Evolutionary conservation across 2,329 filamentous ascomycete species (phyloP).

Genomic region (Phaeosphaeria sp.): DNA sequence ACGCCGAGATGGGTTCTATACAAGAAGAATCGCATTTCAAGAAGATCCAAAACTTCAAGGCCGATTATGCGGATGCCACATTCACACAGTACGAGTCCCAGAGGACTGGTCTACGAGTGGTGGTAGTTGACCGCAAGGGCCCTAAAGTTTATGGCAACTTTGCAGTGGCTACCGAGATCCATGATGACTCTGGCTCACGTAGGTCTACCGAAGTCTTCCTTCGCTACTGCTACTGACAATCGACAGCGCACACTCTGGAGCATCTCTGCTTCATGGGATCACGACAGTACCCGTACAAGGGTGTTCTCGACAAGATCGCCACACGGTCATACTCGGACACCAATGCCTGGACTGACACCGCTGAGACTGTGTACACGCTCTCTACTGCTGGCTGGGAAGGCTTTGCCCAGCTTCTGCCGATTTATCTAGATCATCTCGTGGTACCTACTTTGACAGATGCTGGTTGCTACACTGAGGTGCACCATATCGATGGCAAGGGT

Average conservation of each 20-base stretch:
- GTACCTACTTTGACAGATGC: conserved; percentile 91
- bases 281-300: conserved; percentile 92
- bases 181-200: conserved; percentile 92
- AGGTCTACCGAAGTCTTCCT: conserved; percentile 9
- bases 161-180: conserved; percentile 93
- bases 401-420: conserved; percentile 89
- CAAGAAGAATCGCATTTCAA: conserved; percentile 70
- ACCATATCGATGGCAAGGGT: conserved; percentile 91
- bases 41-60: conserved; percentile 82
- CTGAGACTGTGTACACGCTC: conserved; percentile 95
- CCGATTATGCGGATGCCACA: conserved; percentile 85
- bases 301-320: conserved; percentile 90
- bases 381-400: conserved; percentile 97
- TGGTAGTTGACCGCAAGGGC: conserved; percentile 89
- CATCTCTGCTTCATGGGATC: conserved; percentile 73
- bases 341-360: conserved; percentile 96
- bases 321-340: conserved; percentile 92
- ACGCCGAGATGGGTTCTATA: conserved; percentile 38
- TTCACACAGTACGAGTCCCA: conserved; percentile 97
- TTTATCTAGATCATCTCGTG: conserved; percentile 94
- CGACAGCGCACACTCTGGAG: conserved; percentile 57
- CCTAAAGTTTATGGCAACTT: conserved; percentile 94
- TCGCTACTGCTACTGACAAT: conserved; percentile 9
- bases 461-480: conserved; percentile 92
- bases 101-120: conserved; percentile 90